Evolutionary conservation across 1,284 basidiomycete genomes (phyloP).

Genomic region (Afroboletus lepidellus): DNA sequence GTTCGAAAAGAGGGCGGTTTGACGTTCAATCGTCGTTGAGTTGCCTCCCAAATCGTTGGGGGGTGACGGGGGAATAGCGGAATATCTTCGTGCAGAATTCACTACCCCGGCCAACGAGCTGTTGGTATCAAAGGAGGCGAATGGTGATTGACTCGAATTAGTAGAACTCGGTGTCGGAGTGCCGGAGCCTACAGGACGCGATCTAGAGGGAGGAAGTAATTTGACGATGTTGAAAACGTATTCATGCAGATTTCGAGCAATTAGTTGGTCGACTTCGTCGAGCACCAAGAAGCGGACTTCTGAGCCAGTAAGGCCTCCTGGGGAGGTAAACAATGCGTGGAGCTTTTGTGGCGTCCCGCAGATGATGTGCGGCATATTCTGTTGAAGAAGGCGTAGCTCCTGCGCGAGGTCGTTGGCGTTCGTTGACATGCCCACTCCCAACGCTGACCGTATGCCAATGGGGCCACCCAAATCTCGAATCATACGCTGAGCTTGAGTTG

Average conservation of each 20-base stretch:
- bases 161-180: constrained; percentile 42
- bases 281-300: constrained; percentile 92
- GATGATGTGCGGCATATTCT: constrained; percentile 91
- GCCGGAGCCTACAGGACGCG: constrained; percentile 50
- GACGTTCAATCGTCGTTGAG: constrained; percentile 66
- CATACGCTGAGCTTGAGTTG: constrained; percentile 97
- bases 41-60: constrained; percentile 35
- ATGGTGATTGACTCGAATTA: constrained; percentile 38
- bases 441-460: constrained; percentile 84
- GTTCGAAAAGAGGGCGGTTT: constrained; percentile 95
- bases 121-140: constrained; percentile 53
- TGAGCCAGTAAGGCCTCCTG: constrained; percentile 70
- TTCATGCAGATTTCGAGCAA: constrained; percentile 94
- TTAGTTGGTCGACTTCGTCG: constrained; percentile 97
- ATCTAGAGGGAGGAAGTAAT: constrained; percentile 81
- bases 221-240: constrained; percentile 92
- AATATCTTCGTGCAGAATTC: constrained; percentile 56
- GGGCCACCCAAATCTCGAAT: constrained; percentile 91
- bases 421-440: constrained; percentile 78
- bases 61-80: constrained; percentile 50
- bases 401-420: constrained; percentile 65
- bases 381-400: constrained; percentile 82
- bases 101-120: constrained; percentile 47
- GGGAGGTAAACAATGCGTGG: constrained; percentile 86
- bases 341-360: constrained; percentile 97